phyloP scores from a whole-genome alignment of 169 alveolate species.

The Cryptosporidium ubiquitum region DNA sequence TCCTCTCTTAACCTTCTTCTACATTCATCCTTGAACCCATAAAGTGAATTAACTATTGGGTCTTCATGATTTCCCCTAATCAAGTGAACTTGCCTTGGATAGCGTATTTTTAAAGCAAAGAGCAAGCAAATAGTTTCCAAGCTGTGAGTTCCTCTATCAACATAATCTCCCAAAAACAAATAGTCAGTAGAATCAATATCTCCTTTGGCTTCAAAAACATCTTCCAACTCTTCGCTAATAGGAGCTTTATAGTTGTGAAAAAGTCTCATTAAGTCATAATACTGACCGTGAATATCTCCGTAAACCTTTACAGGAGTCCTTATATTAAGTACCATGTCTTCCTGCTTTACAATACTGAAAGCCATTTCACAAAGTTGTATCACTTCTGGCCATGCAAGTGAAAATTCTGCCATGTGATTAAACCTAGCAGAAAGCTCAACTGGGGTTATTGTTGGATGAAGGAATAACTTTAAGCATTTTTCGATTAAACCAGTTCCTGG shows the following conservation, averaged over 20 bases:
- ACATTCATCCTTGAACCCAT: constrained; percentile 99
- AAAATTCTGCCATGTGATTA: constrained; percentile 43
- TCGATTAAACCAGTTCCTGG: constrained; percentile 60
- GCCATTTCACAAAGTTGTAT: constrained; percentile 80
- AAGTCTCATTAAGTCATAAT: constrained; percentile 97
- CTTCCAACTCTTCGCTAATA: constrained; percentile 86
- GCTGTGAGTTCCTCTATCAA: constrained; percentile 97
- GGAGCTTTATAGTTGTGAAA: constrained; percentile 89
- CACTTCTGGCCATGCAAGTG: constrained; percentile 84
- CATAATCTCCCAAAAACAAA: constrained; percentile 98
- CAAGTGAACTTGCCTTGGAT: constrained; percentile 97
- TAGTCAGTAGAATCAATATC: constrained; percentile 83
- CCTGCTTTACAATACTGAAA: constrained; percentile 87
- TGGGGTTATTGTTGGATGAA: constrained; percentile 64
- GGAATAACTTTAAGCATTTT: constrained; percentile 49
- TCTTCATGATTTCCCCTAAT: constrained; percentile 99
- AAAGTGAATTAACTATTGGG: constrained; percentile 96
- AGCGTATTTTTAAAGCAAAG: constrained; percentile 94
- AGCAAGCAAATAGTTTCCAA: constrained; percentile 94
- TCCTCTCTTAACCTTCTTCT: constrained; percentile 96
- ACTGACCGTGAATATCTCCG: constrained; percentile 99
- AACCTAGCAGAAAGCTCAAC: constrained; percentile 70
- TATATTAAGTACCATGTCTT: constrained; percentile 95
- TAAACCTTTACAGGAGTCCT: constrained; percentile 97
- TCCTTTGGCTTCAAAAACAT: constrained; percentile 79